Evolutionary conservation across 1,139 yeast genomes (phyloP), one percentile per base, ranked within the genome.

Genomic region (Taiozyma sp.): DNA sequence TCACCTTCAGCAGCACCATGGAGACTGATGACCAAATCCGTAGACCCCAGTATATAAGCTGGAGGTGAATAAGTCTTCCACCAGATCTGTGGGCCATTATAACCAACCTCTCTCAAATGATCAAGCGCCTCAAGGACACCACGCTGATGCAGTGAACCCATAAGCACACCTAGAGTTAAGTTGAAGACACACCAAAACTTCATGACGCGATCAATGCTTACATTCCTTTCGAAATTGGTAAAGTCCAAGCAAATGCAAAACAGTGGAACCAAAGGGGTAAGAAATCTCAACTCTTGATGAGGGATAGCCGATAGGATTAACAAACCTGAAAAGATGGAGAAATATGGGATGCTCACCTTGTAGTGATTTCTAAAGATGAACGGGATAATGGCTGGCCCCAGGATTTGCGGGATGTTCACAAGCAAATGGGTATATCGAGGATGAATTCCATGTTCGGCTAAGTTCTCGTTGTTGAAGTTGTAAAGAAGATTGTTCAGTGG

Each of bases 21-120:
- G 14, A 37, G 14, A 14, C 41, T 19, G 67, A 64, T 22, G 54
- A 59, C 57, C 19, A 68, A 46, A 6, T 60, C 50, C 1, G 53
- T 42, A 47, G 71, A 72, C 3, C 85, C 88, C 46, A 88, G 69
- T 51, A 91, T 64, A 96, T 97, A 91, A 3, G 88, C 77, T 0
- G 99, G 98, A 0, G 98, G 98, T 2, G 90, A 78, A 62, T 91
- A 93, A 0, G 97, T 89, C 64, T 91, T 83, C 97, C 98, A 93
- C 93, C 96, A 93, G 2, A 89, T 62, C 41, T 83, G 80, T 0
- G 78, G 62, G 2, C 67, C 63, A 2, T 64, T 53, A n/a, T 59
- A 50, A 1, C 55, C 49, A 21, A 56, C 52, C 11, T 54, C 56
- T 22, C 58, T 61, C 19, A 75, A 52, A 45, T 68, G 57, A 40